Evolutionary conservation across 495 filamentous ascomycete genomes (phyloP).

Genomic region (Lasiosphaeriaceae sp.): DNA sequence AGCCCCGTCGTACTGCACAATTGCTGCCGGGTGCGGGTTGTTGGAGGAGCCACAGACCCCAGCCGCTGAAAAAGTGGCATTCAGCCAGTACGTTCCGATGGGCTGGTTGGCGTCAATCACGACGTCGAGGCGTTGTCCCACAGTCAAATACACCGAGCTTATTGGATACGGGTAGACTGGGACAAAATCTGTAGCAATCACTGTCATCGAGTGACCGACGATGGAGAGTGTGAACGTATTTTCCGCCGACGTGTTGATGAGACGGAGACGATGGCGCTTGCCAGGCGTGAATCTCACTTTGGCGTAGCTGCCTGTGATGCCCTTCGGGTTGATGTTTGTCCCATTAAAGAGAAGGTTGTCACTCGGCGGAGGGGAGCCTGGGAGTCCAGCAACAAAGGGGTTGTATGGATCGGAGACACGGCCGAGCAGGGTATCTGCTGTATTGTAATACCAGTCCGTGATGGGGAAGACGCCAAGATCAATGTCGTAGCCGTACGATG

Average conservation of each 20-base stretch:
- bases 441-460: constrained; percentile 35
- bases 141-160: constrained; percentile 42
- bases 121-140: constrained; percentile 64
- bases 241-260: constrained; percentile 45
- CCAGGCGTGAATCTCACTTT: constrained; percentile 28
- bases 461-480: constrained; percentile 39
- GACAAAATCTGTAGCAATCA: constrained; percentile 39
- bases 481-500: constrained; percentile 41
- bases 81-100: constrained; percentile 54
- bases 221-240: constrained; percentile 10
- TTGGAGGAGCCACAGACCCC: no score
- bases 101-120: constrained; percentile 54
- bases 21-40: not conserved
- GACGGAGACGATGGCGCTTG: constrained; percentile 41
- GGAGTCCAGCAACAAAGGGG: constrained; percentile 17
- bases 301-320: constrained; percentile 24
- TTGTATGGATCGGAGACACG: constrained; percentile 7
- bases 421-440: no score
- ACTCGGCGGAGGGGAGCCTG: constrained; percentile 23
- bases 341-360: constrained; percentile 30
- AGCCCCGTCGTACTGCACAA: no score
- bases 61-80: no score
- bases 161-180: constrained; percentile 40
- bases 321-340: constrained; percentile 29
- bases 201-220: constrained; percentile 11